Percentiles rank a stretch among this genome's conserved stretches.
phyloP scores from a whole-genome alignment of 106 monocot genomes.

The Narthecium ossifragum region DNA sequence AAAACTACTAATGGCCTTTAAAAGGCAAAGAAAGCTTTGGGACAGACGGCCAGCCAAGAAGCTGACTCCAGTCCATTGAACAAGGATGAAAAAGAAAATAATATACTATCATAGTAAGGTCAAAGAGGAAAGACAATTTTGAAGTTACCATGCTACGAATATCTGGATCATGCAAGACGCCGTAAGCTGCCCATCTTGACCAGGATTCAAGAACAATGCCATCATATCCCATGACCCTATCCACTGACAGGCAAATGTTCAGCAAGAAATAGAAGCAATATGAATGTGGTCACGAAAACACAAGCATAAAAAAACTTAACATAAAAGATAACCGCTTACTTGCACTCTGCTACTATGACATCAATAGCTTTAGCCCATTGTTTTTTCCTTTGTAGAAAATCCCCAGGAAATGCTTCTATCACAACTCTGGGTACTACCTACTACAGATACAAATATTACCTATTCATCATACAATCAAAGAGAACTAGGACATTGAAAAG shows the following conservation, averaged over 20 bases:
- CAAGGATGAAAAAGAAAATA: too few relatives aligned
- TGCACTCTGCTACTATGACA: conserved; percentile 78
- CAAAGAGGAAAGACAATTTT: not conserved
- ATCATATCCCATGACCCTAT: conserved; percentile 95
- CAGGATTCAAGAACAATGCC: conserved; percentile 97
- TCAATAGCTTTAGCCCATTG: conserved; percentile 52
- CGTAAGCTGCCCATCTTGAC: conserved; percentile 89
- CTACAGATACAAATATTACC: not conserved
- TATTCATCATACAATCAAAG: conserved; percentile 1
- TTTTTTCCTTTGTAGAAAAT: conserved; percentile 57
- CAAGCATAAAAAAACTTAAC: not conserved
- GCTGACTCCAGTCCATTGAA: too few relatives aligned
- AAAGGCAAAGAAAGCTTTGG: too few relatives aligned
- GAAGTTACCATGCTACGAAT: conserved; percentile 55
- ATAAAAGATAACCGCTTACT: conserved; percentile 31
- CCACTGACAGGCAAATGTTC: conserved; percentile 24
- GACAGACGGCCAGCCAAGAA: too few relatives aligned
- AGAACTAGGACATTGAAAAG: too few relatives aligned
- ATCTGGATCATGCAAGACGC: conserved; percentile 57
- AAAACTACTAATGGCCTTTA: too few relatives aligned
- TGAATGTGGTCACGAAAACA: not conserved
- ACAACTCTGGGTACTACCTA: conserved; percentile 92
- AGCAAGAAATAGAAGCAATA: not conserved
- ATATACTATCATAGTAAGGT: too few relatives aligned
- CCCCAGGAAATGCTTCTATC: conserved; percentile 62